These are phyloP conservation scores for Entomortierella lignicola DNA, from an alignment of 192 early-diverging fungal genomes.

Conservation along the genomic window DNA sequence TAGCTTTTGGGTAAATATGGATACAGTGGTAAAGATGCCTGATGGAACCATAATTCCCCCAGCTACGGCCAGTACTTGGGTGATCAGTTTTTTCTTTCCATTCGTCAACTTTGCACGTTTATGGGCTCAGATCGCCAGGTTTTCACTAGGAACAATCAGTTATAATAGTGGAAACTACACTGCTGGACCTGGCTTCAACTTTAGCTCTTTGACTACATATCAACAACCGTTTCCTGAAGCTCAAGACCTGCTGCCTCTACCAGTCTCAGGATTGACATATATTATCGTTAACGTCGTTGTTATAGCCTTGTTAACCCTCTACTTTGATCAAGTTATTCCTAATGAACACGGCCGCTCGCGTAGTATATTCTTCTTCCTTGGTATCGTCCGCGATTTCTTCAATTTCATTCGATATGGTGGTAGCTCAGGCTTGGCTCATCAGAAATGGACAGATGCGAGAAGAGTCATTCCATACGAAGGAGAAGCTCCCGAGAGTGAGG, in stretches of 20 bases:
- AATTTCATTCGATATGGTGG: slow-evolving; percentile 39
- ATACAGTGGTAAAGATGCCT: slow-evolving; percentile 1
- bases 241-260: slow-evolving; percentile 60
- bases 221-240: slow-evolving; percentile 21
- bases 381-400: slow-evolving; percentile 66
- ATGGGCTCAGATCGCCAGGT: slow-evolving; percentile 68
- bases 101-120: slow-evolving; percentile 67
- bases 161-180: slow-evolving; percentile 59
- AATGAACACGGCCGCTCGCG: slow-evolving; percentile 71
- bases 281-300: slow-evolving; percentile 62
- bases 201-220: slow-evolving; percentile 51
- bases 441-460: slow-evolving; percentile 57
- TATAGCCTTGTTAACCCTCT: slow-evolving; percentile 72
- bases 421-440: slow-evolving; percentile 14
- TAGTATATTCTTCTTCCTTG: slow-evolving; percentile 68
- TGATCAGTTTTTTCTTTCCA: slow-evolving; percentile 55
- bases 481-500: slow-evolving; percentile 22
- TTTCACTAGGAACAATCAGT: slow-evolving; percentile 52
- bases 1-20: slow-evolving; percentile 55
- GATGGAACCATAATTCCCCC: slow-evolving; percentile 27
- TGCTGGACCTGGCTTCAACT: slow-evolving; percentile 68
- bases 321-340: slow-evolving; percentile 79
- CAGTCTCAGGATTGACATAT: slow-evolving; percentile 61
- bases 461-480: slow-evolving; percentile 46
- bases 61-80: slow-evolving; percentile 2